Conservation (phyloP, 208 protist genomes). For the Leptomonas pyrrhocoris region DNA sequence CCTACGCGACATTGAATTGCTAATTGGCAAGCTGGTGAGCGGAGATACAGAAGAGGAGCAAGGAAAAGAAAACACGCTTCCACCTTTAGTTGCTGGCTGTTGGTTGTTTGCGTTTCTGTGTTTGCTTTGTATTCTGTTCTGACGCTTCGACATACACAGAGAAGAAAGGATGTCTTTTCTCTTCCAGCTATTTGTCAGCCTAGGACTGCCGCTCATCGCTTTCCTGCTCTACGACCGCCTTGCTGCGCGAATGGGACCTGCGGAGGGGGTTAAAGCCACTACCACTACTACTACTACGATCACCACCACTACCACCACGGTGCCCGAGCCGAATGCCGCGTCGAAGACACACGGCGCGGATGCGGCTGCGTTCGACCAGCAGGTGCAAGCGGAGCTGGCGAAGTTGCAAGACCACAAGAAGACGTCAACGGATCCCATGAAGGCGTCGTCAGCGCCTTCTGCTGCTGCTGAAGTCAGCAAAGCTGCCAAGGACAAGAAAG, state of each 20-base stretch:
- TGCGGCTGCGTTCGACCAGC: background rate
- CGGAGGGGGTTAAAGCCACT: background rate
- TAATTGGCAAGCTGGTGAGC: no score
- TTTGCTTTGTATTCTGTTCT: background rate
- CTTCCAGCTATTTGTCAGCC: slow-evolving; percentile 24
- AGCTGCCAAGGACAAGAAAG: background rate
- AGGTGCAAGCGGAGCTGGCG: slow-evolving; percentile 18
- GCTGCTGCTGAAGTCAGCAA: background rate
- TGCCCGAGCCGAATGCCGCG: no score
- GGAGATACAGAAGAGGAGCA: no score
- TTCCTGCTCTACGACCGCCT: slow-evolving; percentile 24
- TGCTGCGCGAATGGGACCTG: background rate
- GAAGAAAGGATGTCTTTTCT: slow-evolving; percentile 21
- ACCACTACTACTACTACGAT: background rate
- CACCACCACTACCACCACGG: no score
- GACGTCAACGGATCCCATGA: background rate
- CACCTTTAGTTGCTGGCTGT: no score
- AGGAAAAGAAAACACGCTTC: no score
- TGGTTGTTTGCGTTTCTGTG: background rate
- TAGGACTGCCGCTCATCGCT: slow-evolving; percentile 17
- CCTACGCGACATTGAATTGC: no score
- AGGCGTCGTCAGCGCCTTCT: background rate
- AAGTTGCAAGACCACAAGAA: slow-evolving; percentile 1
- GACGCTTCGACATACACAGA: background rate
- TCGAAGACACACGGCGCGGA: background rate